Percentiles rank a stretch among this genome's conserved stretches.
Conservation (phyloP, 768 basidiomycete species). For the Pseudohyphozyma bogoriensis region DNA sequence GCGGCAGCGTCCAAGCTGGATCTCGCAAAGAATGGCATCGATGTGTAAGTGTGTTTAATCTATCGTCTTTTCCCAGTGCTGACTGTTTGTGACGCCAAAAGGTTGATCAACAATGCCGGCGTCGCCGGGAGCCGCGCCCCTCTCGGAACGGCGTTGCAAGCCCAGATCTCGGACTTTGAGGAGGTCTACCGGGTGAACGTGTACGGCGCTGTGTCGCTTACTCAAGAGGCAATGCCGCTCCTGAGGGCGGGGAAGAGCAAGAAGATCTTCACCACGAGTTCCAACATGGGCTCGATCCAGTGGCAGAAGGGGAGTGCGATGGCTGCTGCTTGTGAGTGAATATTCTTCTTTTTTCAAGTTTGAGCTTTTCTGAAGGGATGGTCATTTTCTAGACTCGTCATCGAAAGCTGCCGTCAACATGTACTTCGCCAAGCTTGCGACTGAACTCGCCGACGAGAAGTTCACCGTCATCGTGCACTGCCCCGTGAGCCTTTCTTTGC, state of each 20-base stretch:
- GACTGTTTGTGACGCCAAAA: neutral
- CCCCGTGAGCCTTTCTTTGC: no score
- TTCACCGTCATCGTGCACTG: slow-evolving; percentile 14
- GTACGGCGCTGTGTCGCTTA: slow-evolving; percentile 39
- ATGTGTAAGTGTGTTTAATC: no score
- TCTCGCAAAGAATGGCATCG: slow-evolving; percentile 12
- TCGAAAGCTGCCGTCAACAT: slow-evolving; percentile 25
- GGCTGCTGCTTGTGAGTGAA: neutral
- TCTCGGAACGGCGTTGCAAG: no score
- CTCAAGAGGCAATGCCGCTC: slow-evolving; percentile 42
- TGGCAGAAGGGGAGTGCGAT: neutral
- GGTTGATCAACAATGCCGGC: slow-evolving; percentile 23
- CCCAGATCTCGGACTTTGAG: no score
- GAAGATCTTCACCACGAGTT: slow-evolving; percentile 15
- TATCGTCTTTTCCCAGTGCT: neutral
- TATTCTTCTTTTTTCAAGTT: neutral
- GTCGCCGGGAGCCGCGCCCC: neutral
- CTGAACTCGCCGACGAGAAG: slow-evolving; percentile 10
- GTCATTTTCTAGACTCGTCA: slow-evolving; percentile 21
- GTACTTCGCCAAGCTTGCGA: slow-evolving; percentile 14
- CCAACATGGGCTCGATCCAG: neutral
- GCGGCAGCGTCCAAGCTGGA: slow-evolving; percentile 11
- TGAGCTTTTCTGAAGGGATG: no score
- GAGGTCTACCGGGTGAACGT: slow-evolving; percentile 35
- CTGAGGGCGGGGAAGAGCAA: slow-evolving; percentile 26